Conservation (phyloP, 176 grass and related monocot species). For the Oryza meridionalis region DNA sequence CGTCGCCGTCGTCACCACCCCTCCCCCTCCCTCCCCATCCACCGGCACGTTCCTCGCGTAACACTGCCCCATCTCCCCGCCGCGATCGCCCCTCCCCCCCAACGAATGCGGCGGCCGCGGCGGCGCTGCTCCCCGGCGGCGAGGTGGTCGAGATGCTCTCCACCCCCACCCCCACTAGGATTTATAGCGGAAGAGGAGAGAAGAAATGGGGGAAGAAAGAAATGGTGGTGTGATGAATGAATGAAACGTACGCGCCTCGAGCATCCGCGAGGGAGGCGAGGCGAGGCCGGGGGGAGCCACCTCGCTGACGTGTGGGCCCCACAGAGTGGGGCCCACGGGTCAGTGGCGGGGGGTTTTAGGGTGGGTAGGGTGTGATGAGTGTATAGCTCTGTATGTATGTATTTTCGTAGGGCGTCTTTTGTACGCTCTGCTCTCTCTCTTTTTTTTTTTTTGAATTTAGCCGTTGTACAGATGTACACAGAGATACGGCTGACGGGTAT, state of each 20-base stretch:
- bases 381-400: neutral
- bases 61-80: slow-evolving; percentile 79
- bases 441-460: slow-evolving; percentile 29
- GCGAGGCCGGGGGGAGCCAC: too few species aligned
- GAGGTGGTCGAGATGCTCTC: neutral
- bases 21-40: slow-evolving; percentile 36
- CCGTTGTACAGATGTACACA: neutral
- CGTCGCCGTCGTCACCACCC: slow-evolving; percentile 19
- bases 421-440: neutral
- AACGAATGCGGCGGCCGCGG: slow-evolving; percentile 38
- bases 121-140: neutral
- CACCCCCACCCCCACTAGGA: neutral
- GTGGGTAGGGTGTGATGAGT: neutral
- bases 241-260: slow-evolving; percentile 32
- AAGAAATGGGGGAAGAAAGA: neutral
- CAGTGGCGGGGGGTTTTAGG: neutral
- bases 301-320: slow-evolving; percentile 25
- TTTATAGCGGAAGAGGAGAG: slow-evolving; percentile 7
- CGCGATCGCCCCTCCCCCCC: slow-evolving; percentile 35
- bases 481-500: neutral
- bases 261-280: neutral
- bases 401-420: neutral
- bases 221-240: slow-evolving; percentile 24
- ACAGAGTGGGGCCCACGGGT: neutral
- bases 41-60: slow-evolving; percentile 73